Base-by-base conservation (phyloP, 805 yeast species). In the Schwanniomyces pseudopolymorphus region DNA sequence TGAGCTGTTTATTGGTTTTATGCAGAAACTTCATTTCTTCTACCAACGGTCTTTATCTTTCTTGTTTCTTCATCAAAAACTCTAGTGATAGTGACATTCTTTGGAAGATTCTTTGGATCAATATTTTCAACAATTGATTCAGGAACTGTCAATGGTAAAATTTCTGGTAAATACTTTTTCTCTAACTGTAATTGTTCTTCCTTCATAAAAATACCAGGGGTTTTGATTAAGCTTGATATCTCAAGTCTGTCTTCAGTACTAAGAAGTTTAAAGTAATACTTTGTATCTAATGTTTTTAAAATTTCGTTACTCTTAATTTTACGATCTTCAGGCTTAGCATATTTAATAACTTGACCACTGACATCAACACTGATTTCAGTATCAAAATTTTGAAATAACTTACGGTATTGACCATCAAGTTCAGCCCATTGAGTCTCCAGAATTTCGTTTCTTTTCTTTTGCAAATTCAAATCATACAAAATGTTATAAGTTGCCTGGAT, bases 1-100 rank as follows among this genome's bases (percentile, higher is more conserved):
- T 33, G 16, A 36, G 36, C 10, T 19, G 8, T 22, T 6, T 5
- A 22, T 22, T 6, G 25, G 17, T 4, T 17, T 17, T 16, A 31
- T 31, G n/a, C 39, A 13, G 25, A 80, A 8, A 83, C 82, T 25
- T 70, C 76, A 54, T 74, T 78, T 25, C 80, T 69, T 66, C 86
- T 79, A 45, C 77, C 72, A 48, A 84, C 69, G 5, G 74, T 67
- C 49, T 80, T 83, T 33, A 84, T 71, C 48, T 64, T 70, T 52
- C 80, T 72, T 39, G 73, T 73, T 19, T 67, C 74, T 45, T 81
- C 79, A 61, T 88, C 83, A 78, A 84, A 88, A 47, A 83, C 77
- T 54, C 78, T 77, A 45, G 78, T 70, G 11, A 78, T 70, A 33
- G 73, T 64, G 16, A 79, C 74, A 20, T 76, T 74, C 57, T 81